Base-by-base conservation (phyloP, 2,329 filamentous ascomycete genomes). In the Chrysoporthe cubensis region DNA sequence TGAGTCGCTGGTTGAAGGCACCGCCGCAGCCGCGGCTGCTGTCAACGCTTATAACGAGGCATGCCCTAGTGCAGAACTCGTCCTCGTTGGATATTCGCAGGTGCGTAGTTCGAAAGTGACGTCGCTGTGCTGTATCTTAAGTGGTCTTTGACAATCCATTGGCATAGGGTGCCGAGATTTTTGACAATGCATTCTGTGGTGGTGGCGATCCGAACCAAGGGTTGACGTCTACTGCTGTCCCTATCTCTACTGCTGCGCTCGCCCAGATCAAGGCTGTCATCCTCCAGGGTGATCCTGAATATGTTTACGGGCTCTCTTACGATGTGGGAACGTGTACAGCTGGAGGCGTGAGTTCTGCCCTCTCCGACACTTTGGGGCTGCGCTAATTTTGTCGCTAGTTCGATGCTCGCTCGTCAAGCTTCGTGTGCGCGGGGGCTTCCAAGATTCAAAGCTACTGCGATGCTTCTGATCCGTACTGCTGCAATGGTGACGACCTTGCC, bases 391-490 rank as follows among this genome's bases (percentile, higher is more conserved):
- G 4, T 2, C 16, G 3, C 2, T 67, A 90, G 87, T 90, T 91
- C 69, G 86, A 87, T 64, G 84, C 87, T 43, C 85, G 88, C 4
- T 83, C 86, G 0, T 73, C 80, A 4, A 86, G 87, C 37, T 90
- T 88, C 76, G 78, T 77, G 57, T 90, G 88, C 78, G 78, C 81
- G 0, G 83, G 86, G 11, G 81, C 80, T 32, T 81, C 77, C 69
- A 74, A 77, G 8, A 86, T 90, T 72, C 80, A 89, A 78, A 87
- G 86, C 4, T 91, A 90, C 81, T 91, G 89, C 76, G 88, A 91
- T 72, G 78, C 83, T 4, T 74, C 84, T 3, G 88, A 91, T 71
- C 88, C 88, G 0, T 90, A 88, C 78, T 91, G 89, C 82, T 91
- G 87, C 77, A 88, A 84, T 54, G 89, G 88, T 61, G 88, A 83